Evolutionary conservation across 129 eudicot species (phyloP).

Genomic region (Tagetes erecta): DNA sequence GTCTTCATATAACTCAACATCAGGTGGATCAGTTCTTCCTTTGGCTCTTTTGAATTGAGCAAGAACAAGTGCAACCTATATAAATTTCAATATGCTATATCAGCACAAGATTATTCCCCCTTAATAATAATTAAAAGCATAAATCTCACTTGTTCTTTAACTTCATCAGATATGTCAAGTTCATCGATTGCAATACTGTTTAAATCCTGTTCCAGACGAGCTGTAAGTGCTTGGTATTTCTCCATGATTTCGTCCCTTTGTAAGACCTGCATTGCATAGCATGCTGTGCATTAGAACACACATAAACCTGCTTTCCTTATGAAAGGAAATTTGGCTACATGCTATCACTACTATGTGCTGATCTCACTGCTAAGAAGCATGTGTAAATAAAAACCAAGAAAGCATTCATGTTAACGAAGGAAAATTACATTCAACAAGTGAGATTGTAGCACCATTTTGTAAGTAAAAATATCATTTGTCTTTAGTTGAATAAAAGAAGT

Average conservation of each 20-base stretch:
- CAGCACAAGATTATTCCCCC: conserved; percentile 12
- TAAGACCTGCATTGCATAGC: conserved; percentile 56
- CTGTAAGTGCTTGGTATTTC: conserved; percentile 62
- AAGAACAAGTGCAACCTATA: conserved; percentile 84
- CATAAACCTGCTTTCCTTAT: background rate
- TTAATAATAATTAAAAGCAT: conserved; percentile 15
- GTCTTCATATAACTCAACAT: conserved; percentile 67
- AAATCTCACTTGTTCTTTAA: conserved; percentile 79
- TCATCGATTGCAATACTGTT: conserved; percentile 50
- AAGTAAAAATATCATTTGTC: background rate
- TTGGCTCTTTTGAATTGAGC: conserved; percentile 91
- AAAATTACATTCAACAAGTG: background rate
- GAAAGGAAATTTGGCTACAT: background rate
- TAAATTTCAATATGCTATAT: conserved; percentile 16
- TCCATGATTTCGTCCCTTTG: conserved; percentile 76
- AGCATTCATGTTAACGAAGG: background rate
- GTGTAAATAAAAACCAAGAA: background rate
- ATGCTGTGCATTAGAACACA: conserved; percentile 15
- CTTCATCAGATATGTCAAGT: conserved; percentile 93
- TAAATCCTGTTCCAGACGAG: conserved; percentile 71
- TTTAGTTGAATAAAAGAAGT: background rate
- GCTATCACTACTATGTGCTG: background rate
- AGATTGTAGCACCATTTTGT: background rate
- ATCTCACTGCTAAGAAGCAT: conserved; percentile 4
- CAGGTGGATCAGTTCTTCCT: conserved; percentile 73